These are phyloP conservation scores for Tolypocladium ovalisporum DNA, from an alignment of 2,329 filamentous ascomycete genomes.

Conservation along the genomic window DNA sequence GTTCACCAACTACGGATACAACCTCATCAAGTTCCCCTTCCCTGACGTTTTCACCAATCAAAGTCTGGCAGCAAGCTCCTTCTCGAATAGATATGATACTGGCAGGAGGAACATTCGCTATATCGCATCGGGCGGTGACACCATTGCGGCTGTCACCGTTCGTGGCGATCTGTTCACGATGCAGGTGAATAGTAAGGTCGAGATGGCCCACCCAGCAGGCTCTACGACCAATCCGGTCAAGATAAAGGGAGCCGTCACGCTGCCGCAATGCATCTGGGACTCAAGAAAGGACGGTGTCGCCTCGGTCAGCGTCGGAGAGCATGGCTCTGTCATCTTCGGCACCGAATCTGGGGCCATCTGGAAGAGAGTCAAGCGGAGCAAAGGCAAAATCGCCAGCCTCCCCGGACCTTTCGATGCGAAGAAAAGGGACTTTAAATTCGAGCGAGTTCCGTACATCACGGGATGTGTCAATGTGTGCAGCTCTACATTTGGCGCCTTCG, in stretches of 20 bases:
- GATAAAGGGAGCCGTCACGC: slow-evolving; percentile 70
- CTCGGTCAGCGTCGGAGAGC: slow-evolving; percentile 81
- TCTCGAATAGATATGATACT: slow-evolving; percentile 38
- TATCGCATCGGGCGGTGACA: slow-evolving; percentile 78
- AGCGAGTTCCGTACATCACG: slow-evolving; percentile 78
- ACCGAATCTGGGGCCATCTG: slow-evolving; percentile 90
- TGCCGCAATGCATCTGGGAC: slow-evolving; percentile 77
- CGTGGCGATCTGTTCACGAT: slow-evolving; percentile 85
- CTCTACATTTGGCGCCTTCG: slow-evolving; percentile 83
- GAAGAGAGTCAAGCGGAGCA: slow-evolving; percentile 73
- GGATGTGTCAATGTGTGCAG: slow-evolving; percentile 75
- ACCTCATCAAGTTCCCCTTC: slow-evolving; percentile 74
- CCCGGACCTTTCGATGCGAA: slow-evolving; percentile 42
- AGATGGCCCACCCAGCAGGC: slow-evolving; percentile 45
- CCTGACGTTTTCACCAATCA: slow-evolving; percentile 59
- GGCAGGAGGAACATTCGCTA: slow-evolving; percentile 60
- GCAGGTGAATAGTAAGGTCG: slow-evolving; percentile 57
- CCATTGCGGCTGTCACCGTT: slow-evolving; percentile 76
- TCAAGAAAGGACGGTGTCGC: slow-evolving; percentile 76
- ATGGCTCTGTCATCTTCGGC: slow-evolving; percentile 89
- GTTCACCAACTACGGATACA: slow-evolving; percentile 92
- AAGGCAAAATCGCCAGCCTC: slow-evolving; percentile 57
- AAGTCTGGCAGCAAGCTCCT: slow-evolving; percentile 53
- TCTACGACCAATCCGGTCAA: slow-evolving; percentile 92
- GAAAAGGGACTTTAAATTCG: slow-evolving; percentile 89